These are phyloP conservation scores for Trichoderma parareesei DNA, from an alignment of 495 filamentous ascomycete genomes.

Conservation along the genomic window DNA sequence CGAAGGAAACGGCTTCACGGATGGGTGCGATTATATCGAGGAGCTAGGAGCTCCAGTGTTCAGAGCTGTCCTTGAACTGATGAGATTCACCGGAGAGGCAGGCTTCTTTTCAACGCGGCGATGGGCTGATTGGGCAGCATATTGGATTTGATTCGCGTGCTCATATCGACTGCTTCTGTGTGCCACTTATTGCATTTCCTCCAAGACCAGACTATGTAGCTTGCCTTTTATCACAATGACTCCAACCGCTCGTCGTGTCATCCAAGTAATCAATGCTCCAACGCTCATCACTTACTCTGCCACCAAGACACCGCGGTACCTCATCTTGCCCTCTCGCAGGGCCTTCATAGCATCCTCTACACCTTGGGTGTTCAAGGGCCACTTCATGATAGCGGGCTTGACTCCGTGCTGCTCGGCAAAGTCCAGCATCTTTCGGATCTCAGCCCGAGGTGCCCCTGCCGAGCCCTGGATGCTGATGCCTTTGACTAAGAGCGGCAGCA, in stretches of 20 bases:
- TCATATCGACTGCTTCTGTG: no score
- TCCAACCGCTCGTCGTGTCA: not conserved
- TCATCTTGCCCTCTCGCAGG: slow-evolving; percentile 47
- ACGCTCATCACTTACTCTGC: not conserved
- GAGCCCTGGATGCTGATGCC: slow-evolving; percentile 47
- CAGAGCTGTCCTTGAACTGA: not conserved
- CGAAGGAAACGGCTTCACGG: not conserved
- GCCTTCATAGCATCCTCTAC: slow-evolving; percentile 44
- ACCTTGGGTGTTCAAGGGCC: slow-evolving; percentile 47
- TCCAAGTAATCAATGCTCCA: not conserved
- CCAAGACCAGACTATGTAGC: no score
- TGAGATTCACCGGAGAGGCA: not conserved
- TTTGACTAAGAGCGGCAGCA: slow-evolving; percentile 36
- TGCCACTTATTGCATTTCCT: no score
- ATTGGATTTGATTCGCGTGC: no score
- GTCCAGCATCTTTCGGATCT: slow-evolving; percentile 48
- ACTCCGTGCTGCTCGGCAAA: slow-evolving; percentile 49
- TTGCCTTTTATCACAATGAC: not conserved
- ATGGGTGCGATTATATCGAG: not conserved
- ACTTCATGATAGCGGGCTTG: slow-evolving; percentile 48
- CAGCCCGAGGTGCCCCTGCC: slow-evolving; percentile 39
- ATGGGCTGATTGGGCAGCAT: not conserved
- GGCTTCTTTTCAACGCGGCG: not conserved
- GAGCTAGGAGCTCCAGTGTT: not conserved
- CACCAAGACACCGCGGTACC: slow-evolving; percentile 47